These are phyloP conservation scores for Opeltia flavorubescens DNA, from an alignment of 495 filamentous ascomycete species.

Conservation along the genomic window DNA sequence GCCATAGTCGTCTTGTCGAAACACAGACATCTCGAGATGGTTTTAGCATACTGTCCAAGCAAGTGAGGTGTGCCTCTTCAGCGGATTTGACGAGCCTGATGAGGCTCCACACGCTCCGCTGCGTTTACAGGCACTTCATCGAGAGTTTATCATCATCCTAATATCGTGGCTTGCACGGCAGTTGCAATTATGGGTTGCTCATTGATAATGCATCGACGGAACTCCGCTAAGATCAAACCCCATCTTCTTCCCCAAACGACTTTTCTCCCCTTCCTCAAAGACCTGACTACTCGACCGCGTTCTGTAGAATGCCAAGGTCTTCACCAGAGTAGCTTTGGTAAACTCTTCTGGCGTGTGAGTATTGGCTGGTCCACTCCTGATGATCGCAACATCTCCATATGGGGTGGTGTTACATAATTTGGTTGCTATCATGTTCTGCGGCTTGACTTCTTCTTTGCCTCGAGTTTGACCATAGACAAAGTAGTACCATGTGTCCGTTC, in stretches of 20 bases:
- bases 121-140: too few species aligned
- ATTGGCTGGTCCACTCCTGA: background rate
- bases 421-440: background rate
- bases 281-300: background rate
- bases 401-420: background rate
- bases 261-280: background rate
- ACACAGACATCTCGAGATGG: too few species aligned
- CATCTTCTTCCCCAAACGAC: background rate
- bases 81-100: too few species aligned
- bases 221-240: too few species aligned
- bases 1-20: too few species aligned
- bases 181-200: too few species aligned
- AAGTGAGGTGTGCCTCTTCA: too few species aligned
- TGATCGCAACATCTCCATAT: background rate
- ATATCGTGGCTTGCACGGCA: too few species aligned
- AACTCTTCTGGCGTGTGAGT: background rate
- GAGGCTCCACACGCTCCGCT: too few species aligned
- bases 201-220: too few species aligned
- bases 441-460: background rate
- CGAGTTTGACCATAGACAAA: background rate
- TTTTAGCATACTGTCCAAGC: too few species aligned
- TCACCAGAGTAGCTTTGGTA: background rate
- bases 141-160: too few species aligned
- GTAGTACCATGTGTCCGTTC: constrained; percentile 5
- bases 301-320: background rate